These are phyloP conservation scores for Pseudogymnoascus sp. DNA, from an alignment of 2,329 filamentous ascomycete species.

Conservation along the genomic window DNA sequence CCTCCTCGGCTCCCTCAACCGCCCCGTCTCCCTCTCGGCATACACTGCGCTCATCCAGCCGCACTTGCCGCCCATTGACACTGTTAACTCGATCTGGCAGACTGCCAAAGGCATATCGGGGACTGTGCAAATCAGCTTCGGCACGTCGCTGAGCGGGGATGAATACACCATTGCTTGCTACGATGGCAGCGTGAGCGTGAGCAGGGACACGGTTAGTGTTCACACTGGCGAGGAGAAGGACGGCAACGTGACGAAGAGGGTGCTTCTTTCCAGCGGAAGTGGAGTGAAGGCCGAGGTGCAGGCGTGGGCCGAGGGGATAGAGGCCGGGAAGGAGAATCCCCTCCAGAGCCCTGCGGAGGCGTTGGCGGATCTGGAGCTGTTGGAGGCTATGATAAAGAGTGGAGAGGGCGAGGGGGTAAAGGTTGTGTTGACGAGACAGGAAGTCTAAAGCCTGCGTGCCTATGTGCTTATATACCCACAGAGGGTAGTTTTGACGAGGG, in stretches of 20 bases:
- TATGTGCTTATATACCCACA: background rate
- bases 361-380: constrained; percentile 26
- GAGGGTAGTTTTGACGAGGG: background rate
- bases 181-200: constrained; percentile 25
- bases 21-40: constrained; percentile 21
- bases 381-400: constrained; percentile 30
- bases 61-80: constrained; percentile 28
- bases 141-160: constrained; percentile 25
- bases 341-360: constrained; percentile 23
- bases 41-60: constrained; percentile 24
- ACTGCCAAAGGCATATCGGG: constrained; percentile 26
- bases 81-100: constrained; percentile 28
- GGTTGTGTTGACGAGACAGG: constrained; percentile 15
- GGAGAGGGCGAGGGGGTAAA: constrained; percentile 27
- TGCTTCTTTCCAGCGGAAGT: constrained; percentile 25
- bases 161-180: constrained; percentile 28
- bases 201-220: constrained; percentile 23
- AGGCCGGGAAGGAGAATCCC: constrained; percentile 20
- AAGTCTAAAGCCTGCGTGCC: background rate
- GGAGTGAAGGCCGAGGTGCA: constrained; percentile 27
- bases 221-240: constrained; percentile 22
- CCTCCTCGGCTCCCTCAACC: constrained; percentile 40
- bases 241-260: constrained; percentile 19
- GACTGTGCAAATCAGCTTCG: constrained; percentile 27
- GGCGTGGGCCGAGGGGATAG: constrained; percentile 26